phyloP scores from a whole-genome alignment of 1,284 basidiomycete genomes.

The Ceratobasidium sp. region DNA sequence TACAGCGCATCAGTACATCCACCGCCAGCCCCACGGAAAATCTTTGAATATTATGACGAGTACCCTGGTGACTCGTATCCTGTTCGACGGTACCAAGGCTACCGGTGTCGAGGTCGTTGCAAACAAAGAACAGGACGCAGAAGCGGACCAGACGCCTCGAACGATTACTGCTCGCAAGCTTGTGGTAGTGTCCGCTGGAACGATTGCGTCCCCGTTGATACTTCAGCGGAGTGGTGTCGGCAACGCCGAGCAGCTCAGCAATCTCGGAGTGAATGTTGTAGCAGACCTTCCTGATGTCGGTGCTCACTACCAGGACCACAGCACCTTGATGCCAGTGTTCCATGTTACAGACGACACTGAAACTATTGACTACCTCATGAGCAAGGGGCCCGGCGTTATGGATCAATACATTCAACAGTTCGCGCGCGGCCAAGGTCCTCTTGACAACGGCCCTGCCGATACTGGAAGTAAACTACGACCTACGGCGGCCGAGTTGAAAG shows the following conservation, averaged over 20 bases:
- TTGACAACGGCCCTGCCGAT: conserved; percentile 59
- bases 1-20: conserved; percentile 11
- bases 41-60: neutral
- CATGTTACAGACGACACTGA: conserved; percentile 2
- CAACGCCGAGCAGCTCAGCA: conserved; percentile 58
- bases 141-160: conserved; percentile 6
- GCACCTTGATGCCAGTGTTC: neutral
- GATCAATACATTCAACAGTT: neutral
- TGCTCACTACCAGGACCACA: conserved; percentile 66
- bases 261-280: conserved; percentile 59
- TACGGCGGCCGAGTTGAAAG: conserved; percentile 59
- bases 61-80: conserved; percentile 3
- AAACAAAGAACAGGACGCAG: conserved; percentile 6
- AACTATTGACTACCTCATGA: neutral
- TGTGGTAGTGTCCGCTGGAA: conserved; percentile 16
- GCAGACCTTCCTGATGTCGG: conserved; percentile 71
- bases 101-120: conserved; percentile 6
- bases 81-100: conserved; percentile 22
- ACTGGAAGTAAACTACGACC: conserved; percentile 67
- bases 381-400: neutral
- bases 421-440: neutral
- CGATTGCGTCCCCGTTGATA: conserved; percentile 63
- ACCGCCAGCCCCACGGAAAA: neutral
- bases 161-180: conserved; percentile 14
- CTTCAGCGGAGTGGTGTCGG: conserved; percentile 70